A percentile compares a stretch with the other conserved stretches of the same genome.
These are phyloP conservation scores for Gyrodon tennesseensis DNA, from an alignment of 1,284 basidiomycete species.

Conservation along the genomic window DNA sequence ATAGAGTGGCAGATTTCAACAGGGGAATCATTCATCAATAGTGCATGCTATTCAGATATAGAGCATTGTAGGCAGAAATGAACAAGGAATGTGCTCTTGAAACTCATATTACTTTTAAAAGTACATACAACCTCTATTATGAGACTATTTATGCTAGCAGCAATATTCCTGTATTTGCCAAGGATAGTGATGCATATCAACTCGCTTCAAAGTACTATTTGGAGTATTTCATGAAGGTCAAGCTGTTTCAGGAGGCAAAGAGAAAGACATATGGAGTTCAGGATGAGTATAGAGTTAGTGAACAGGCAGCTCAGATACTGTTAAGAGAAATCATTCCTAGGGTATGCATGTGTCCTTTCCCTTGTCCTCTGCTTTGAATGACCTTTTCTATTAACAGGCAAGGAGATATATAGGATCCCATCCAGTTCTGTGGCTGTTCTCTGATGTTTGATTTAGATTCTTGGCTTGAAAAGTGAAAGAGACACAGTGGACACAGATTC, in stretches of 20 bases:
- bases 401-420: too few relatives aligned
- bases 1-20: constrained; percentile 15
- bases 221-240: background rate
- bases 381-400: too few relatives aligned
- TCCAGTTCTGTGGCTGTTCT: too few relatives aligned
- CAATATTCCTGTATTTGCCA: constrained; percentile 11
- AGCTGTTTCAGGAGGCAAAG: constrained; percentile 1
- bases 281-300: constrained; percentile 21
- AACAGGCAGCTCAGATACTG: constrained; percentile 12
- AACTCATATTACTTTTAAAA: constrained; percentile 21
- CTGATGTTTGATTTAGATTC: too few relatives aligned
- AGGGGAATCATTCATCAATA: constrained; percentile 3
- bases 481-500: too few relatives aligned
- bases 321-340: background rate
- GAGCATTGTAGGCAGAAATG: constrained; percentile 25
- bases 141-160: constrained; percentile 10
- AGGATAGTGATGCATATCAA: constrained; percentile 28
- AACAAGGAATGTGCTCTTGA: background rate
- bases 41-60: constrained; percentile 21
- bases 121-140: constrained; percentile 25
- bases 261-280: constrained; percentile 14
- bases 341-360: too few relatives aligned
- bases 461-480: too few relatives aligned
- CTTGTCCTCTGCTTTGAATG: too few relatives aligned
- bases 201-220: background rate